Base-by-base conservation (phyloP, 1,139 yeast species). In the Chernovozyma aurita region DNA sequence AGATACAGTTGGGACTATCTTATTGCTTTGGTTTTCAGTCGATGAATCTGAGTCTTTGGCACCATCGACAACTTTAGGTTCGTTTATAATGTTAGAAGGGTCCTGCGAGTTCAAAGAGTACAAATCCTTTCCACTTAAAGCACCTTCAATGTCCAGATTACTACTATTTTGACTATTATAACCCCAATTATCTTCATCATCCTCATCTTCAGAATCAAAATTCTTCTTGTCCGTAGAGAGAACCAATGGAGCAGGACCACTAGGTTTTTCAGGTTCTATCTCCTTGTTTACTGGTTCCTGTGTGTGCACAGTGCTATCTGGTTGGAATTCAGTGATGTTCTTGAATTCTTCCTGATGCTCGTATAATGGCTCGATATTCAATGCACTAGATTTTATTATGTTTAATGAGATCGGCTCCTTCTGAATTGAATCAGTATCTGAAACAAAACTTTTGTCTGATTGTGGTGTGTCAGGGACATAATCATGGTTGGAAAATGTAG, bases 371-470 rank as follows among this genome's bases (percentile, higher is more conserved):
- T 26, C 28, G 8, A 26, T 16, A 26, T 16, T 26, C 17, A 16
- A 16, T 6, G 28, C 28, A 7, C 9, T 20, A 7, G 22, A 6
- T 7, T 6, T 6, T 26, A 26, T 7, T 7, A 26, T 16, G 11
- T 61, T 54, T 37, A 65, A 48, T 24, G 43, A 45, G 1, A 46
- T 46, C 2, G 69, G 69, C 41, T 66, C 73, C 30, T 51, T 33
- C 38, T 65, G 70, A 21, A 62, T 61, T 6, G 68, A 61, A 43
- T 65, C 71, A 2, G 57, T 56, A 38, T 65, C 71, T 1, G 70
- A 63, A 30, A 49, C 54, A 39, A 52, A 64, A 39, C 70, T 65
- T 34, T 43, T 45, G 13, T 65, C 70, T 1, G 65, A 60, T 18
- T 42, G 39, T 3, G 69, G 68, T 7, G 70, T 59, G 13, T 56